phyloP scores from a whole-genome alignment of 1,139 yeast genomes.

The Lodderomyces margitis region DNA sequence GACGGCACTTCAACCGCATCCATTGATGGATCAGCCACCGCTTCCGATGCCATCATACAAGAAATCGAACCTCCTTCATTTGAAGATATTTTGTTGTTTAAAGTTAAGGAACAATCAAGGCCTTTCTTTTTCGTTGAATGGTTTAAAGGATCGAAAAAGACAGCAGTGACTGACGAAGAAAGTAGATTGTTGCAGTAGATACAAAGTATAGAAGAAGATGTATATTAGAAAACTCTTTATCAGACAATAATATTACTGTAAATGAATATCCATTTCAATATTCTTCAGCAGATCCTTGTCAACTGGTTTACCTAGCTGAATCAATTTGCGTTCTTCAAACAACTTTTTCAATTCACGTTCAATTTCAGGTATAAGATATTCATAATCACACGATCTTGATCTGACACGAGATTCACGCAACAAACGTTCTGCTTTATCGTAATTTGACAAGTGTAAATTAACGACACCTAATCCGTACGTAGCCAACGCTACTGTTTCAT shows the following conservation, averaged over 20 bases:
- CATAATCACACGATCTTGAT: conserved; percentile 66
- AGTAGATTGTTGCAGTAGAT: conserved; percentile 13
- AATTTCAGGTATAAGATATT: conserved; percentile 60
- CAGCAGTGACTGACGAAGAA: conserved; percentile 18
- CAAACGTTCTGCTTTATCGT: conserved; percentile 56
- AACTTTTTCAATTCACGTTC: conserved; percentile 62
- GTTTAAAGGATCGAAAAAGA: conserved; percentile 4
- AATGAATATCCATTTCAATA: conserved; percentile 20
- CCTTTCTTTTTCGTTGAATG: conserved; percentile 8
- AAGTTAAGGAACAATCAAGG: conserved; percentile 19
- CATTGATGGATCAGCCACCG: conserved; percentile 21
- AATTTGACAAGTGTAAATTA: conserved; percentile 55
- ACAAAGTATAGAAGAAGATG: background rate
- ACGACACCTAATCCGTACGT: conserved; percentile 86
- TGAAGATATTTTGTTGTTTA: conserved; percentile 30
- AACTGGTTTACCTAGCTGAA: conserved; percentile 8
- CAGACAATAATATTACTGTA: conserved; percentile 12
- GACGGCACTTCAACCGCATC: conserved; percentile 20
- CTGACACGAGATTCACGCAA: conserved; percentile 70
- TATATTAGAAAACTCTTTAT: background rate
- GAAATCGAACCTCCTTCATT: conserved; percentile 43
- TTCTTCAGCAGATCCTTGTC: conserved; percentile 11
- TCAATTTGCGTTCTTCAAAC: conserved; percentile 28
- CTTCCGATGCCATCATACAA: conserved; percentile 24
- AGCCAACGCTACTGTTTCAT: conserved; percentile 73